Evolutionary conservation across 805 yeast genomes (phyloP).

Genomic region (Hanseniaspora mollemarum): DNA sequence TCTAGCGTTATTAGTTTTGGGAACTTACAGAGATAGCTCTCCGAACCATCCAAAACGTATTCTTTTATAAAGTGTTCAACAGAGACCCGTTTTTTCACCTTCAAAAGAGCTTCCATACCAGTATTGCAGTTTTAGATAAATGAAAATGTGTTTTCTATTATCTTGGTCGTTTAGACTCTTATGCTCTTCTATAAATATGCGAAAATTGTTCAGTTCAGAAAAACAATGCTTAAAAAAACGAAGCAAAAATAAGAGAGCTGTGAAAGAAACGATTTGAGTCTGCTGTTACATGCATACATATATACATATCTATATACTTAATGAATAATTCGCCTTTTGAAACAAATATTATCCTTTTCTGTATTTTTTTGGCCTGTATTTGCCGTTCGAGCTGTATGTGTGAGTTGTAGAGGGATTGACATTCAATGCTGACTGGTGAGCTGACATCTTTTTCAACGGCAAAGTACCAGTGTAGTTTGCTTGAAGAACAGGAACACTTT

Average conservation of each 20-base stretch:
- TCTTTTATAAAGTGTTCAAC: neutral
- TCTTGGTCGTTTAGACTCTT: no score
- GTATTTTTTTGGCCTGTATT: conserved; percentile 2
- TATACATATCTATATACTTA: neutral
- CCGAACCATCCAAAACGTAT: neutral
- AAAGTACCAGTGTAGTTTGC: conserved; percentile 67
- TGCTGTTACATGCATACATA: conserved; percentile 3
- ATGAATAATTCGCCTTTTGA: no score
- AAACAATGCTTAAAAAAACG: no score
- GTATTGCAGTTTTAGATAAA: no score
- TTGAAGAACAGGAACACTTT: conserved; percentile 54
- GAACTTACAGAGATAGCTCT: neutral
- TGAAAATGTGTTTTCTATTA: no score
- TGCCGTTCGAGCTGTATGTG: neutral
- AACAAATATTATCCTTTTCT: neutral
- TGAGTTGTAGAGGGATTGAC: neutral
- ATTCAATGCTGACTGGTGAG: conserved; percentile 10
- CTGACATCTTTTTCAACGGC: conserved; percentile 42
- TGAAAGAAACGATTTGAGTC: neutral
- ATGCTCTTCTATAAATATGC: no score
- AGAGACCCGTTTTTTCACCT: neutral
- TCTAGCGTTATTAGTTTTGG: conserved; percentile 51
- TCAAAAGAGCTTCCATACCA: no score
- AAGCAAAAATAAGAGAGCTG: no score
- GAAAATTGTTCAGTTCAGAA: no score